Conservation (phyloP, 2,329 filamentous ascomycete species). For the Knoxdaviesia proteae region DNA sequence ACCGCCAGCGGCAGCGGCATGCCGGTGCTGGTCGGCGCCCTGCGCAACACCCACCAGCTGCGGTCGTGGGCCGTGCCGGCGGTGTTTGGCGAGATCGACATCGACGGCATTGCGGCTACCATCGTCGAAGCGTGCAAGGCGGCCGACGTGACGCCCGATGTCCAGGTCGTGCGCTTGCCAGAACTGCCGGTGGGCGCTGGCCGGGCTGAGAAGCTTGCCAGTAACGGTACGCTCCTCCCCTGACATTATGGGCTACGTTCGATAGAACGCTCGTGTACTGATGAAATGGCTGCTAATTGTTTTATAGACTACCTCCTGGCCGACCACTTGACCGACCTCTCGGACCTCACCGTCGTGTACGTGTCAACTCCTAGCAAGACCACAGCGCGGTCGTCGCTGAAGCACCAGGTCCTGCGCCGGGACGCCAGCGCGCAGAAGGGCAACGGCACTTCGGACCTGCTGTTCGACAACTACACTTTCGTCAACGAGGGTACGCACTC, state of each 20-base stretch:
- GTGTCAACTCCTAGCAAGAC: constrained; percentile 24
- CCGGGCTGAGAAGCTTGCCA: too few species aligned
- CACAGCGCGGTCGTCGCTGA: neutral
- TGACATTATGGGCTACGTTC: too few species aligned
- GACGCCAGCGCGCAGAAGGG: too few species aligned
- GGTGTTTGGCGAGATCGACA: constrained; percentile 28
- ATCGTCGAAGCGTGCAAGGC: constrained; percentile 25
- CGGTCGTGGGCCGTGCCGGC: constrained; percentile 30
- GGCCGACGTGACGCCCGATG: constrained; percentile 14
- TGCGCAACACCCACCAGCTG: constrained; percentile 21
- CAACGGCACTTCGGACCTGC: constrained; percentile 11
- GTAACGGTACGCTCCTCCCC: too few species aligned
- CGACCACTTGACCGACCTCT: too few species aligned
- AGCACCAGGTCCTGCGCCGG: neutral
- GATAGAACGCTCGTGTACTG: too few species aligned
- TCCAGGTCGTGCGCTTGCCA: too few species aligned
- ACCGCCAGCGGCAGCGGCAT: too few species aligned
- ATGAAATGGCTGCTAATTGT: too few species aligned
- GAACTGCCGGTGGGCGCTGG: too few species aligned
- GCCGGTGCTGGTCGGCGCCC: constrained; percentile 21
- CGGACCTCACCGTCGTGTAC: constrained; percentile 44
- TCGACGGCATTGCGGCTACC: constrained; percentile 18
- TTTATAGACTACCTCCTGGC: too few species aligned
- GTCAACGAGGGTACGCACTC: constrained; percentile 52
- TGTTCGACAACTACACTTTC: constrained; percentile 91